Evolutionary conservation across 768 basidiomycete genomes (phyloP).

Genomic region (Lepiota venenata): DNA sequence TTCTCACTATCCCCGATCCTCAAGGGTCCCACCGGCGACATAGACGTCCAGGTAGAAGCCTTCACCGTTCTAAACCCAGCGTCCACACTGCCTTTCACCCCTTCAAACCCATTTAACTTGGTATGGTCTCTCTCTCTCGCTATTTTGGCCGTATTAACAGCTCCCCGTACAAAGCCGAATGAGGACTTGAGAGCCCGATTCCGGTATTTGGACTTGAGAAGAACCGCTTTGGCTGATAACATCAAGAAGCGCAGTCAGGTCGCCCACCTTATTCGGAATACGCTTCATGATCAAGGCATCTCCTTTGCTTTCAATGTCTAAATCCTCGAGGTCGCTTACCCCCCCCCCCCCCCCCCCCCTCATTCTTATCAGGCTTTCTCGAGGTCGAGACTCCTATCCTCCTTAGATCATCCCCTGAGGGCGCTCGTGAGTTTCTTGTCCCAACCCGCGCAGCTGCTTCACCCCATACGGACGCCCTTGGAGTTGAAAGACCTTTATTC

Average conservation of each 20-base stretch:
- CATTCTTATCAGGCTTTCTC: slow-evolving; percentile 60
- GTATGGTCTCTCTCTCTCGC: slow-evolving; percentile 41
- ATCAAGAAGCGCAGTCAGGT: slow-evolving; percentile 79
- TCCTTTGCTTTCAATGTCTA: slow-evolving; percentile 11
- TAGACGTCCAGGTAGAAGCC: slow-evolving; percentile 74
- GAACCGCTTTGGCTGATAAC: slow-evolving; percentile 70
- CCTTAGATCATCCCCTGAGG: slow-evolving; percentile 90
- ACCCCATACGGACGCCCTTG: slow-evolving; percentile 22
- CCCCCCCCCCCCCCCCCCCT: slow-evolving; percentile 12
- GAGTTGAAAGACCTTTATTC: slow-evolving; percentile 43
- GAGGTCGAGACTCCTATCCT: slow-evolving; percentile 95
- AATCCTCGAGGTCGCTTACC: neutral
- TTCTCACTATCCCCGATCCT: slow-evolving; percentile 17
- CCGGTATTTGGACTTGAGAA: slow-evolving; percentile 87
- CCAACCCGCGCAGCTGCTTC: slow-evolving; percentile 52
- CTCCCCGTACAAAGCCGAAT: slow-evolving; percentile 52
- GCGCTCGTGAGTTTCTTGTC: slow-evolving; percentile 91
- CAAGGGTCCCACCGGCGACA: slow-evolving; percentile 64
- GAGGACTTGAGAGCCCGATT: slow-evolving; percentile 84
- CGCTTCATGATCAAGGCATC: slow-evolving; percentile 71
- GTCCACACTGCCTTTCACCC: slow-evolving; percentile 76
- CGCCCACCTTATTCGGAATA: slow-evolving; percentile 70
- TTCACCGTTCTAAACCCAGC: slow-evolving; percentile 83
- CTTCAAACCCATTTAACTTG: slow-evolving; percentile 71
- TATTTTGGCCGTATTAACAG: slow-evolving; percentile 11